Evolutionary conservation across 495 filamentous ascomycete genomes (phyloP), one percentile per base, ranked within the genome.

Genomic region (Monascus purpureus): DNA sequence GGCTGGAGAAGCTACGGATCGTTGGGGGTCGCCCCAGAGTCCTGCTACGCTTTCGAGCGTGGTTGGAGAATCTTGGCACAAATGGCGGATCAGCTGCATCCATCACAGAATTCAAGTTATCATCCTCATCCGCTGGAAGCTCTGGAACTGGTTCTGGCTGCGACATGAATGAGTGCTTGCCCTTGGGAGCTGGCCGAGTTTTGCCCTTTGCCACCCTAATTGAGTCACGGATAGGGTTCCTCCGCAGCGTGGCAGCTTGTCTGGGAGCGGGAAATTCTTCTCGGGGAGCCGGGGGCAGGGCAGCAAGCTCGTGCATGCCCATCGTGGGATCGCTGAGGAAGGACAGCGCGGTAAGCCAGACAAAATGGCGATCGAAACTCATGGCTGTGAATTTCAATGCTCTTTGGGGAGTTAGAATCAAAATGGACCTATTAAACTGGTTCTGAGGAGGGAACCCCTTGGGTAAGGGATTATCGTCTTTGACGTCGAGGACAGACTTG

Each of bases 401-500:
- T 37, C 90, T 72, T 41, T 88, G 78, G 5, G 92, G 90, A 8
- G 90, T 96, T 13, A 97, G 57, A 37, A 97, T 92, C 20, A 97
- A 60, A 43, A 97, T 97, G 1, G 90, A 96, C 32, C 90, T 80
- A 49, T 92, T 82, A 64, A 93, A 95, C 1, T 80, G 60, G 12
- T 60, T 50, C 6, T 67, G 50, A 11, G 53, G 37, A 31, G 51
- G 63, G 24, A 67, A 52, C 37, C 73, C 72, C 48, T 87, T 88
- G 2, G 90, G 92, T 32, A 80, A 45, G 4, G 86, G 83, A 32
- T 87, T 90, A 54, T 93, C 82, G 47, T 97, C 90, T 50, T 88
- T 87, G 43, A 97, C 90, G 42, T 97, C 90, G 12, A 97, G 62
- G 7, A 96, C 90, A 19, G 90, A 95, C 60, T 96, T 86, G 42